Evolutionary conservation across 176 grass and related monocot genomes (phyloP), one percentile per base, ranked within the genome.

Genomic region (Eleusine coracana): DNA sequence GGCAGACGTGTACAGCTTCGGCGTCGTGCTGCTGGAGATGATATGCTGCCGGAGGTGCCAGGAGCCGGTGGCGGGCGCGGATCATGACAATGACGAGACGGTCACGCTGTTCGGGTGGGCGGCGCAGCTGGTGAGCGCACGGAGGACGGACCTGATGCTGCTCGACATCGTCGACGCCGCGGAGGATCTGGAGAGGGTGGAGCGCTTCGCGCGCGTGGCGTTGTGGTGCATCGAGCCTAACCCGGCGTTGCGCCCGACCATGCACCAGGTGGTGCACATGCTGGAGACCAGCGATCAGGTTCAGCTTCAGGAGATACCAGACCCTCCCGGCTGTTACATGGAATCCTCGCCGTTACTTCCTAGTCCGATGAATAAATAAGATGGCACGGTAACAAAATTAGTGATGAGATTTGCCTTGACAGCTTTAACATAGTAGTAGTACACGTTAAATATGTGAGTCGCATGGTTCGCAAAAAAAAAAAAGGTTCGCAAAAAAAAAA

Each of bases 21-120:
- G 70, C 0, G 70, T 82, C 29, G 42, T 68, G 71, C 62, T 68
- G 61, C 46, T 82, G 7, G 69, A 82, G 42, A 83, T 83, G 42
- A 51, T 83, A 3, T 64, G 58, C 58, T 83, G 80, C 58, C 71
- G 62, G 4, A 52, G 7, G 71, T 75, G 81, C 61, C 71, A 83
- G 9, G 71, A 55, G 3, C 71, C 60, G 9, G 16, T 56, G n/a
- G 10, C 10, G 3, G 60, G 25, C 10, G 23, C 4, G 60, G 60
- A 62, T 23, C 7, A 60, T 23, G 21, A 60, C 21, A 46, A 12
- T 10, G 59, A 62, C 10, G 59, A 13, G 23, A 62, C 23, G n/a
- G 23, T 70, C 39, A 81, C 78, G 0, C 6, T 87, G 40, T 87
- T 87, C 4, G 78, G 85, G 0, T 87, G 85, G 85, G 78, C 85